Base-by-base conservation (phyloP, 331 rosid genomes). In the Cydonia oblonga region DNA sequence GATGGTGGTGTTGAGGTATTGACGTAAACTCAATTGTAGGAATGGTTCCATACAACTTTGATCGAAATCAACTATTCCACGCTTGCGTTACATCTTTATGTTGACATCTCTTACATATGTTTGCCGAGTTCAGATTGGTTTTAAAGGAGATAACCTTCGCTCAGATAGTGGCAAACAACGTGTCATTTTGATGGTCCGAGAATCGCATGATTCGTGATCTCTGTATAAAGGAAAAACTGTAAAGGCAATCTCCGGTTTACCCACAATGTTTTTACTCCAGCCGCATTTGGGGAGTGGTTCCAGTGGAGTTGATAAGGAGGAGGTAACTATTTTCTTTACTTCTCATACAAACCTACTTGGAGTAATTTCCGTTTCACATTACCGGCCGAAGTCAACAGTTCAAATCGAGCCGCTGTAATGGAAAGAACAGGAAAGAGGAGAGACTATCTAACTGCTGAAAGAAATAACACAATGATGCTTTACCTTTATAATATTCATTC, bases 81-180 rank as follows among this genome's bases (percentile, higher is more conserved):
- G 28, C 51, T 11, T 74, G 38, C 38, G 9, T 23, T 35, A 10
- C 59, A 60, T 25, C 60, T 32, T 59, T 26, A 20, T 25, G 42
- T 71, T 18, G 26, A 24, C 30, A 7, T 70, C 12, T 58, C 40
- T 59, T 58, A 71, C 16, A 13, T 74, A 62, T 75, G 72, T 59
- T 56, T 78, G 35, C 76, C 66, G 59, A 75, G 18, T 71, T 71
- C 87, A 95, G 99, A 73, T 86, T 68, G 96, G 88, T 73, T 84
- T 78, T 32, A 92, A 92, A 83, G 86, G 86, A 70, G 96, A 92
- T 16, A 82, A n/a, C 84, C 92, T 92, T 66, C 96, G 97, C 33
- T 25, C 88, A 4, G 97, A 92, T 23, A 90, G 96, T 52, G 92
- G 82, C 10, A 92, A 95, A 95, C 93, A 95, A 95, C 93, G 99